Evolutionary conservation across 2,329 filamentous ascomycete species (phyloP).

Genomic region (Claviceps quebecensis): DNA sequence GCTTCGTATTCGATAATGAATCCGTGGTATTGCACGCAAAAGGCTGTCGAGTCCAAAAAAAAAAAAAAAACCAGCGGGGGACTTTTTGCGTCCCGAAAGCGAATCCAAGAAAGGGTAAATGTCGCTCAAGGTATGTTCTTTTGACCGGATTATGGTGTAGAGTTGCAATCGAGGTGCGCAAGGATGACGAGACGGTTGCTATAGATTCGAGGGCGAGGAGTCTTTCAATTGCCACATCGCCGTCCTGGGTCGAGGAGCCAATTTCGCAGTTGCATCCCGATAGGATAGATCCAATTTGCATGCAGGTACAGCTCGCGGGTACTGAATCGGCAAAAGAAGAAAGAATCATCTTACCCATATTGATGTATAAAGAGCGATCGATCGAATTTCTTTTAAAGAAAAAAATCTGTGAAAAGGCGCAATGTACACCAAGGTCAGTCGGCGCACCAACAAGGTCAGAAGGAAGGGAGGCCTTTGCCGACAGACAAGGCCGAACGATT

Average conservation of each 20-base stretch:
- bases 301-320: neutral
- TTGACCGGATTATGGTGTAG: constrained; percentile 11
- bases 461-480: constrained; percentile 11
- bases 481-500: neutral
- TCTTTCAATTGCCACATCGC: constrained; percentile 3
- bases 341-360: constrained; percentile 27
- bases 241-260: constrained; percentile 5
- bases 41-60: constrained; percentile 19
- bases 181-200: constrained; percentile 3
- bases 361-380: constrained; percentile 25
- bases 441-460: constrained; percentile 2
- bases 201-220: neutral
- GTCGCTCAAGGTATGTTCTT: constrained; percentile 23
- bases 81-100: neutral
- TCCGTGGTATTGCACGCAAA: constrained; percentile 11
- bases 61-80: constrained; percentile 15
- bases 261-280: constrained; percentile 10
- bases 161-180: neutral
- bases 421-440: constrained; percentile 11
- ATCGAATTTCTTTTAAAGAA: constrained; percentile 10
- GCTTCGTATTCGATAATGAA: neutral
- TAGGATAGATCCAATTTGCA: constrained; percentile 10
- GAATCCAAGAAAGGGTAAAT: constrained; percentile 35
- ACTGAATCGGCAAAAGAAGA: constrained; percentile 9
- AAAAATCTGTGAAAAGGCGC: constrained; percentile 6